A percentile compares a stretch with the other conserved stretches of the same genome.
Conservation (phyloP, 352 stramenopile species). For the Phytophthora foliorum region DNA sequence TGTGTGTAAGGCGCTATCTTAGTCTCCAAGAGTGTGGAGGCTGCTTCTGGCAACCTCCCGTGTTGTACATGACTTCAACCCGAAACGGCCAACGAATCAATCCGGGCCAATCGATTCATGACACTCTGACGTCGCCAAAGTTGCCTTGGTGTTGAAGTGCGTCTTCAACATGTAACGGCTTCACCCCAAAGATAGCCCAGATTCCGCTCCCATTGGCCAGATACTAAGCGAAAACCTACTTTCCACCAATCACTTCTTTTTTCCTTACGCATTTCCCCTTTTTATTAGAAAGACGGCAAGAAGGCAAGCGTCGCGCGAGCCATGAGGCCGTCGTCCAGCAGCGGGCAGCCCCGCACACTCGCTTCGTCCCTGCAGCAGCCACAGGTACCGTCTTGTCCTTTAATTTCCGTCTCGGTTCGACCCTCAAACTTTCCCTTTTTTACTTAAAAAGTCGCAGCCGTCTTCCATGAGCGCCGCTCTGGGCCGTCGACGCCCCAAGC, state of each 20-base stretch:
- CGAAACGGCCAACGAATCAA: background rate
- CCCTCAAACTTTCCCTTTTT: background rate
- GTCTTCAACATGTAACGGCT: constrained; percentile 27
- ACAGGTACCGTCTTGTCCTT: constrained; percentile 18
- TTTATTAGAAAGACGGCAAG: constrained; percentile 17
- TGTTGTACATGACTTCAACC: constrained; percentile 3
- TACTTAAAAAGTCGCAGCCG: constrained; percentile 5
- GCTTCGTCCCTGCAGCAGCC: constrained; percentile 14
- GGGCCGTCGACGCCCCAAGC: constrained; percentile 25
- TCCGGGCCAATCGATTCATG: background rate
- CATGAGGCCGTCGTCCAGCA: constrained; percentile 19
- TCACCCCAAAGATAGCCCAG: constrained; percentile 1
- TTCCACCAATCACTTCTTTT: background rate
- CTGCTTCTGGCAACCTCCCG: background rate
- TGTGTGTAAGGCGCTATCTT: constrained; percentile 11
- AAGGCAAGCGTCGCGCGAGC: constrained; percentile 17
- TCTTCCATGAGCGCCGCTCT: constrained; percentile 25
- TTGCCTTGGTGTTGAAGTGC: background rate
- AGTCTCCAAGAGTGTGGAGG: too few species aligned
- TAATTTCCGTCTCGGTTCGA: constrained; percentile 3
- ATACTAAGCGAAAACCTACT: background rate
- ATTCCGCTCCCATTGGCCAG: constrained; percentile 18
- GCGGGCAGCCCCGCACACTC: constrained; percentile 21
- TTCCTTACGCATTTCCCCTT: background rate
- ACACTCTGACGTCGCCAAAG: background rate